A percentile compares a stretch with the other conserved stretches of the same genome.
These are phyloP conservation scores for Phyllosticta capitalensis DNA, from an alignment of 2,329 filamentous ascomycete species.

Conservation along the genomic window DNA sequence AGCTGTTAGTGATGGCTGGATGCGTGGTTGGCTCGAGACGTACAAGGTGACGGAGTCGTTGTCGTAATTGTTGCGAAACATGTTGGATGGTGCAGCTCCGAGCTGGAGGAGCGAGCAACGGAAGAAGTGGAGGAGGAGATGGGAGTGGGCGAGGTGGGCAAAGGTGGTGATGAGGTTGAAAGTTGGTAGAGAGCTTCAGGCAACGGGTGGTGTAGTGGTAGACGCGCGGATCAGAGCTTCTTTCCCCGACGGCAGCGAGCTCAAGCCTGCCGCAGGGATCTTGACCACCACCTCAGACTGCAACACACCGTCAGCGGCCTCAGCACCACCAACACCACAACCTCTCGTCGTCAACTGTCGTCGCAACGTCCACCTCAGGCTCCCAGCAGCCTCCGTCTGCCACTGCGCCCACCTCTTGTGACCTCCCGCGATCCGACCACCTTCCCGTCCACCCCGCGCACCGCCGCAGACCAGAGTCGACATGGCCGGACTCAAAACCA, in stretches of 20 bases:
- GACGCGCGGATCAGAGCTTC: conserved; percentile 13
- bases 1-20: conserved; percentile 12
- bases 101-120: neutral
- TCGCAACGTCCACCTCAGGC: conserved; percentile 1
- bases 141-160: conserved; percentile 5
- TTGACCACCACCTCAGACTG: neutral
- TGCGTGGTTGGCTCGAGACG: conserved; percentile 25
- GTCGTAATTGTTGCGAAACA: conserved; percentile 99
- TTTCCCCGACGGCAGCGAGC: neutral
- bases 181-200: conserved; percentile 13
- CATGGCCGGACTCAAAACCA: conserved; percentile 93
- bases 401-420: neutral
- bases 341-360: neutral
- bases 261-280: conserved; percentile 7
- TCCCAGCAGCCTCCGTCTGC: neutral
- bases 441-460: neutral
- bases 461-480: conserved; percentile 3
- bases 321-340: conserved; percentile 6
- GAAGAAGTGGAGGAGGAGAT: neutral
- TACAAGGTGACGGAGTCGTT: conserved; percentile 99
- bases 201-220: conserved; percentile 13
- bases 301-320: conserved; percentile 2
- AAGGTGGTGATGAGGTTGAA: conserved; percentile 13
- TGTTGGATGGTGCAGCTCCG: conserved; percentile 29
- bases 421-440: neutral